Percentiles rank a stretch among this genome's conserved stretches.
Conservation (phyloP, 805 yeast genomes). For the Candida verbasci region DNA sequence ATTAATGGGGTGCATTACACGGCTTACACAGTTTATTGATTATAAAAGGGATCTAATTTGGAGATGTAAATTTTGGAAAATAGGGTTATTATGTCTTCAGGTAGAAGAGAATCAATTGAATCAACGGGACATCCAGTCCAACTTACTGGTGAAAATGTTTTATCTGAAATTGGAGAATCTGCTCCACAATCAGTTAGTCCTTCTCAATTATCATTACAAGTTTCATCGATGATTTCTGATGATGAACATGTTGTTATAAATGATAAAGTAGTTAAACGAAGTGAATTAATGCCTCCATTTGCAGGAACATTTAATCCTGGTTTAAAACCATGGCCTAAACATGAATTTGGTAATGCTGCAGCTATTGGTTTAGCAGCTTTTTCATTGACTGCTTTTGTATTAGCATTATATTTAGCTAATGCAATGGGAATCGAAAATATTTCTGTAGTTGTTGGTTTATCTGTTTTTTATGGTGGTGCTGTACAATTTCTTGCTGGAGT, state of each 20-base stretch:
- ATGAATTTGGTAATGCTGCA: constrained; percentile 55
- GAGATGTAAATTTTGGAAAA: too few species aligned
- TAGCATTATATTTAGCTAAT: constrained; percentile 49
- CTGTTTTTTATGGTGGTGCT: constrained; percentile 60
- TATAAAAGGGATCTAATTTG: too few species aligned
- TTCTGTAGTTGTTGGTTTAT: constrained; percentile 51
- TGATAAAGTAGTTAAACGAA: constrained; percentile 8
- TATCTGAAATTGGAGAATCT: not conserved
- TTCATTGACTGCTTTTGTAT: constrained; percentile 58
- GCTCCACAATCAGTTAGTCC: not conserved
- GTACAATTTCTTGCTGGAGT: constrained; percentile 59
- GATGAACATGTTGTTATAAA: not conserved
- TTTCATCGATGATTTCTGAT: not conserved
- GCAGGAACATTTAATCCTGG: constrained; percentile 9
- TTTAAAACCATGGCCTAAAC: constrained; percentile 4
- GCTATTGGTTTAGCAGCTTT: constrained; percentile 59
- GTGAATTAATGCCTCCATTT: constrained; percentile 9
- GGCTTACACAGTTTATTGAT: not conserved
- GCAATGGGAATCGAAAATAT: constrained; percentile 52
- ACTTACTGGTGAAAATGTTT: not conserved
- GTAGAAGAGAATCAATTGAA: not conserved
- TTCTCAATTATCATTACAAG: not conserved
- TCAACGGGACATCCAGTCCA: not conserved
- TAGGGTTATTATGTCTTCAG: too few species aligned
- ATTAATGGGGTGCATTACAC: too few species aligned